A percentile compares a stretch with the other conserved stretches of the same genome.
phyloP scores from a whole-genome alignment of 495 filamentous ascomycete genomes.

The Oidiodendron maius region DNA sequence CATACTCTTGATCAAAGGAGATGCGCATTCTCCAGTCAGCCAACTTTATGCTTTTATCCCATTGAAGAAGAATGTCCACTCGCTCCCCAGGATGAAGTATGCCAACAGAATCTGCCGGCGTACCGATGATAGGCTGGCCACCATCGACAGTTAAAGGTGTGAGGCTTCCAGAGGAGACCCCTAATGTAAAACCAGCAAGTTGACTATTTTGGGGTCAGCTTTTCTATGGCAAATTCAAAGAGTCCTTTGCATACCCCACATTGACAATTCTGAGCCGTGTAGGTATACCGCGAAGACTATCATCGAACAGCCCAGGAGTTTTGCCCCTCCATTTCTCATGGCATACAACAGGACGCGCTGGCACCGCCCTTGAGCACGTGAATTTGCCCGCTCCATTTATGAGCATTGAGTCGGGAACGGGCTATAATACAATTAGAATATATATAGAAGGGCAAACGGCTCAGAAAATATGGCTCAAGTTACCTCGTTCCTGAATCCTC shows the following conservation, averaged over 20 bases:
- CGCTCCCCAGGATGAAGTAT: slow-evolving; percentile 45
- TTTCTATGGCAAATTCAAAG: neutral
- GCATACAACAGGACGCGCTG: slow-evolving; percentile 42
- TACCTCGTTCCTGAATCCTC: slow-evolving; percentile 37
- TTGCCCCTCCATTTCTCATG: neutral
- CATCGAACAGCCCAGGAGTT: neutral
- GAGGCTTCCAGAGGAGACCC: slow-evolving; percentile 25
- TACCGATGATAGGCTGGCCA: slow-evolving; percentile 27
- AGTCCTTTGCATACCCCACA: slow-evolving; percentile 6
- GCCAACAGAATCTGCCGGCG: slow-evolving; percentile 28
- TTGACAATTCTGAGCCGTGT: slow-evolving; percentile 11
- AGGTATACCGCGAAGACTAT: neutral
- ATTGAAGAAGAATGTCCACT: slow-evolving; percentile 37
- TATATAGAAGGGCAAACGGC: neutral
- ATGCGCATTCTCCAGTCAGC: slow-evolving; percentile 17
- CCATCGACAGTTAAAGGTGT: slow-evolving; percentile 38
- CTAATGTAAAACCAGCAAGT: slow-evolving; percentile 36
- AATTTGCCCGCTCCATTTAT: slow-evolving; percentile 45
- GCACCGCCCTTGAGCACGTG: slow-evolving; percentile 42
- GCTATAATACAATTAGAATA: slow-evolving; percentile 22
- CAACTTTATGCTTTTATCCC: neutral
- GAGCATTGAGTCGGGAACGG: slow-evolving; percentile 46
- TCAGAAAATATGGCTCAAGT: no score
- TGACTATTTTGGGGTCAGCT: no score
- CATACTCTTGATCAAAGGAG: slow-evolving; percentile 37